Evolutionary conservation across 768 basidiomycete genomes (phyloP).

Genomic region (Tubosaeta sp.): DNA sequence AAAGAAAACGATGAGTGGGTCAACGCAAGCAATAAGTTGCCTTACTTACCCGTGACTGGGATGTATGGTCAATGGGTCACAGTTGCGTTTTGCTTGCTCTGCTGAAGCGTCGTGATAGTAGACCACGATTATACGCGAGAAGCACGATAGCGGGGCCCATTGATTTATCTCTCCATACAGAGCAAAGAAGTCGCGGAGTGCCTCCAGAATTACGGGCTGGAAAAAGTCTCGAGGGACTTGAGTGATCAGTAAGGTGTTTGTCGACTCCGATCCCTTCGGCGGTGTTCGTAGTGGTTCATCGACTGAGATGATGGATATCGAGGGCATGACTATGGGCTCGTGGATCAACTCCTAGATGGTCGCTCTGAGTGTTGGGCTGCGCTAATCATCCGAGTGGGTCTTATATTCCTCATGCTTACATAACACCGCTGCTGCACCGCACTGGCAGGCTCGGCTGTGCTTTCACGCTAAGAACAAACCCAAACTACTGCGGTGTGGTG

Average conservation of each 20-base stretch:
- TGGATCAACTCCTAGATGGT: constrained; percentile 1
- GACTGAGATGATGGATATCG: constrained; percentile 26
- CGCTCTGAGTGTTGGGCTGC: constrained; percentile 4
- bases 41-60: constrained; percentile 47
- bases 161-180: constrained; percentile 78
- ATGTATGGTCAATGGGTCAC: constrained; percentile 62
- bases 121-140: constrained; percentile 80
- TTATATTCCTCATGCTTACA: constrained; percentile 16
- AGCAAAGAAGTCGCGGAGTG: constrained; percentile 69
- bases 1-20: constrained; percentile 6
- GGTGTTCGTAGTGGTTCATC: neutral
- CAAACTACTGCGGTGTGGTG: constrained; percentile 8
- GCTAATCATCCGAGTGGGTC: neutral
- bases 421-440: constrained; percentile 8
- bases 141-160: constrained; percentile 85
- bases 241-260: constrained; percentile 85
- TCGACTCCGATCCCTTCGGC: constrained; percentile 28
- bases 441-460: constrained; percentile 14
- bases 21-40: constrained; percentile 3
- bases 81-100: constrained; percentile 59
- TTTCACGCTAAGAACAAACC: neutral
- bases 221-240: constrained; percentile 77
- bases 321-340: constrained; percentile 17
- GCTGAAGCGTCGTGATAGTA: constrained; percentile 62
- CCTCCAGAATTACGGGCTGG: constrained; percentile 58